These are phyloP conservation scores for Geotrichum reessii DNA, from an alignment of 1,139 yeast genomes.

Conservation along the genomic window DNA sequence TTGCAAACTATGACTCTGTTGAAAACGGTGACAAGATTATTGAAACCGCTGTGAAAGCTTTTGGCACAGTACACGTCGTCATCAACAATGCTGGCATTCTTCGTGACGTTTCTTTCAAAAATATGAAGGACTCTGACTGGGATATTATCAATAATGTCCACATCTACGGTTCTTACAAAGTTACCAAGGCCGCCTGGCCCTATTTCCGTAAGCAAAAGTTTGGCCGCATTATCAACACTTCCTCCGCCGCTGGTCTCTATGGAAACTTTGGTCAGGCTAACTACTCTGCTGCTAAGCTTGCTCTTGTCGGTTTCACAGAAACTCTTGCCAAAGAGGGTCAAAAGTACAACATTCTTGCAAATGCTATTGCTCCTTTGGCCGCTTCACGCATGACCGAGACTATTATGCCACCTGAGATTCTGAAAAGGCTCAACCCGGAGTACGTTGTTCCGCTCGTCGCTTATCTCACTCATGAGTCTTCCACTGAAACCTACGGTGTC, in stretches of 20 bases:
- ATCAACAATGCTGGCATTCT: constrained; percentile 94
- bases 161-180: constrained; percentile 79
- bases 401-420: constrained; percentile 76
- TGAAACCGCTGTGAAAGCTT: constrained; percentile 76
- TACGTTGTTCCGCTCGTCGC: constrained; percentile 87
- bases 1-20: constrained; percentile 91
- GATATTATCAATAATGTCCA: constrained; percentile 79
- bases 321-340: constrained; percentile 92
- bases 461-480: constrained; percentile 64
- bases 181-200: constrained; percentile 92
- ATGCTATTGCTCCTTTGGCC: constrained; percentile 90
- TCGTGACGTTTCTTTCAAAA: constrained; percentile 59
- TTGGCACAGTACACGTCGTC: constrained; percentile 83
- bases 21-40: constrained; percentile 80
- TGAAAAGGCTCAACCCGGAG: constrained; percentile 77
- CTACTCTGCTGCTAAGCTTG: constrained; percentile 91
- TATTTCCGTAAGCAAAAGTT: constrained; percentile 74
- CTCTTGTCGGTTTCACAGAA: constrained; percentile 85
- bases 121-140: constrained; percentile 79
- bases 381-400: constrained; percentile 95
- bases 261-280: constrained; percentile 97
- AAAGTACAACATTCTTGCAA: constrained; percentile 75
- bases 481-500: constrained; percentile 59
- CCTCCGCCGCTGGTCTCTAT: constrained; percentile 94
- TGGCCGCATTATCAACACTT: constrained; percentile 86